phyloP scores from a whole-genome alignment of 805 yeast species.

The Candida ovalis region DNA sequence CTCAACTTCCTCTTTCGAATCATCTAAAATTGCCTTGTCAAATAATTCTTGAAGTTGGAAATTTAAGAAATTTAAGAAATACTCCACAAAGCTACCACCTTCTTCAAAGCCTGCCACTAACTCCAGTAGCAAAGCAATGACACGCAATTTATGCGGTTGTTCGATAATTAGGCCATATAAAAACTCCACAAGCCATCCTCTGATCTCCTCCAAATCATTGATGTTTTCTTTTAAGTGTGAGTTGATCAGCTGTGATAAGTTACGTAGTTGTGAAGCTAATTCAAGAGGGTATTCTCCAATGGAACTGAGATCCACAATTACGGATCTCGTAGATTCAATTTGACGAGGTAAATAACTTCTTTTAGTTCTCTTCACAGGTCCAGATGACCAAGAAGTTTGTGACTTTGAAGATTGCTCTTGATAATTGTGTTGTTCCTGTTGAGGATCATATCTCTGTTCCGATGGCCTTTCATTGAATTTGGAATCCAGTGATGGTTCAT shows the following conservation, averaged over 20 bases:
- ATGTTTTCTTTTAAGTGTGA: slow-evolving; percentile 55
- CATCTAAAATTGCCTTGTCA: slow-evolving; percentile 24
- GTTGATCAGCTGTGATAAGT: slow-evolving; percentile 45
- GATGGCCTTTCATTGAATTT: background rate
- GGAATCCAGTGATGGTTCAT: slow-evolving; percentile 3
- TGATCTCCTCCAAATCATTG: slow-evolving; percentile 38
- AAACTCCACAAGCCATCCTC: slow-evolving; percentile 57
- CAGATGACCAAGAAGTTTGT: background rate
- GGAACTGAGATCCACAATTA: background rate
- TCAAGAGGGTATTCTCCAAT: background rate
- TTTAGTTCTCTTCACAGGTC: slow-evolving; percentile 6
- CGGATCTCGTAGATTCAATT: slow-evolving; percentile 15
- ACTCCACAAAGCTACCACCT: slow-evolving; percentile 57
- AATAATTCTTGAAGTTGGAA: slow-evolving; percentile 56
- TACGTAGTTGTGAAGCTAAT: slow-evolving; percentile 30
- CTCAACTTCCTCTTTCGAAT: slow-evolving; percentile 10
- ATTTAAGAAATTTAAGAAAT: slow-evolving; percentile 66
- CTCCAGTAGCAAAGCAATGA: slow-evolving; percentile 64
- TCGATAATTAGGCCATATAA: slow-evolving; percentile 69
- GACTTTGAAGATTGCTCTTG: background rate
- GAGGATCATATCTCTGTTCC: background rate
- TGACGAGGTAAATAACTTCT: slow-evolving; percentile 17
- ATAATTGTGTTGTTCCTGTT: background rate
- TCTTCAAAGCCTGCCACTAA: slow-evolving; percentile 56
- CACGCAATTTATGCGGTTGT: slow-evolving; percentile 86